A percentile compares a stretch with the other conserved stretches of the same genome.
Conservation (phyloP, 495 filamentous ascomycete genomes). For the Annulohypoxylon maeteangense region DNA sequence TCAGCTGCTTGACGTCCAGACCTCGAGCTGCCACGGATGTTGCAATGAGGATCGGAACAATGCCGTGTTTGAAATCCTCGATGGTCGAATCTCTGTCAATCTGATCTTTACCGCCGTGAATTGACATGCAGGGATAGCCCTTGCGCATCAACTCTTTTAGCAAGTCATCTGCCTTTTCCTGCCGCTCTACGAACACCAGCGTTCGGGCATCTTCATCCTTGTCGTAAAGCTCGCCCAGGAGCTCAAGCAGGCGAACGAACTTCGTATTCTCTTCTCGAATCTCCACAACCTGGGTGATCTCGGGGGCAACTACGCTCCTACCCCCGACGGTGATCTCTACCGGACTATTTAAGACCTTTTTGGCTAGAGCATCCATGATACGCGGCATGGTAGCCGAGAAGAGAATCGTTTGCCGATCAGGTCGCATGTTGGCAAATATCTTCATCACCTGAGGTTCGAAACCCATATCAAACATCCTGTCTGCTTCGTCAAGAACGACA, state of each 20-base stretch:
- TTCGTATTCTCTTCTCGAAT: conserved; percentile 85
- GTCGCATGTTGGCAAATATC: conserved; percentile 88
- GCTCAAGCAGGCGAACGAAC: conserved; percentile 82
- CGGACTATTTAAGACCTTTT: conserved; percentile 85
- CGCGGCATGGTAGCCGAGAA: conserved; percentile 98
- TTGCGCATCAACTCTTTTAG: conserved; percentile 84
- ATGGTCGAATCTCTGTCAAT: conserved; percentile 95
- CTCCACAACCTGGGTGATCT: conserved; percentile 95
- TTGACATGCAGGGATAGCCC: conserved; percentile 94
- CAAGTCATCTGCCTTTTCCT: conserved; percentile 91
- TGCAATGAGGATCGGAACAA: conserved; percentile 88
- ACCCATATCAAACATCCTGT: conserved; percentile 99
- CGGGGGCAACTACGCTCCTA: conserved; percentile 88
- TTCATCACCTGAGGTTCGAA: conserved; percentile 99
- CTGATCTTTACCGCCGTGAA: conserved; percentile 96
- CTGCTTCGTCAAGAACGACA: conserved; percentile 94
- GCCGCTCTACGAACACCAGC: conserved; percentile 93
- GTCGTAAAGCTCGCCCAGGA: conserved; percentile 87
- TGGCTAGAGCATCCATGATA: conserved; percentile 89
- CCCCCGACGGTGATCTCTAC: conserved; percentile 95
- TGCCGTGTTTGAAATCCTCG: conserved; percentile 91
- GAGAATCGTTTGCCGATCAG: conserved; percentile 90
- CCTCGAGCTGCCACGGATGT: conserved; percentile 97
- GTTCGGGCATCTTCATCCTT: conserved; percentile 89
- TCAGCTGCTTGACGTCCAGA: conserved; percentile 95